Base-by-base conservation (phyloP, 306 rosid genomes). In the Sicyos edulis region DNA sequence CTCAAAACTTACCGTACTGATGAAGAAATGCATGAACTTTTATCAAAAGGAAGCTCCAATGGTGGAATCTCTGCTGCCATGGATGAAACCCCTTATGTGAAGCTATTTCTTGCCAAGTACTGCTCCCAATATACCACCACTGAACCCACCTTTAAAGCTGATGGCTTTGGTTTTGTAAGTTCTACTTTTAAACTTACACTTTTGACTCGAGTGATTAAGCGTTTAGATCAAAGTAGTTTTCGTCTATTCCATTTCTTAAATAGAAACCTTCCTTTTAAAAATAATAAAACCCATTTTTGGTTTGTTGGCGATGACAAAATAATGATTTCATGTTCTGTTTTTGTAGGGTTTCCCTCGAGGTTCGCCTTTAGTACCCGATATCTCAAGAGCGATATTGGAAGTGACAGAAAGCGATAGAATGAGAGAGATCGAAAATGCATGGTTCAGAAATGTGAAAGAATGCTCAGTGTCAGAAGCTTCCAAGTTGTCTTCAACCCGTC, bases 81-180 rank as follows among this genome's bases (percentile, higher is more conserved):
- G 20, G 87, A 83, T 22, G 95, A 85, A 80, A 72, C 44, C 8
- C 87, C 90, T 0, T 82, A 83, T 13, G 64, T 78, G 49, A 79
- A 76, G 54, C 51, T 53, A 15, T 75, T 90, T 51, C 79, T 85
- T 0, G 79, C 76, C 57, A 79, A 10, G 14, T 74, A 79, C 11
- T 85, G 88, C 83, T 76, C 84, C 34, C 80, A 85, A 77, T 56
- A 79, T 58, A 59, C 79, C 76, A 82, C 78, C 77, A 51, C 78
- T 16, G 86, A 65, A 51, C 85, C 90, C 6, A 70, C 59, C 17
- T 85, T 79, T 26, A 83, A 74, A 67, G 75, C 83, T 0, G 92
- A 76, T 6, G 95, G 96, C 11, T 85, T 82, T 79, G 96, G 83
- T 42, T 90, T 88, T 76, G 96, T 90, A 75, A 90, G 86, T 70